These are phyloP conservation scores for Globisporangium spiculum DNA, from an alignment of 352 stramenopile species.

Conservation along the genomic window DNA sequence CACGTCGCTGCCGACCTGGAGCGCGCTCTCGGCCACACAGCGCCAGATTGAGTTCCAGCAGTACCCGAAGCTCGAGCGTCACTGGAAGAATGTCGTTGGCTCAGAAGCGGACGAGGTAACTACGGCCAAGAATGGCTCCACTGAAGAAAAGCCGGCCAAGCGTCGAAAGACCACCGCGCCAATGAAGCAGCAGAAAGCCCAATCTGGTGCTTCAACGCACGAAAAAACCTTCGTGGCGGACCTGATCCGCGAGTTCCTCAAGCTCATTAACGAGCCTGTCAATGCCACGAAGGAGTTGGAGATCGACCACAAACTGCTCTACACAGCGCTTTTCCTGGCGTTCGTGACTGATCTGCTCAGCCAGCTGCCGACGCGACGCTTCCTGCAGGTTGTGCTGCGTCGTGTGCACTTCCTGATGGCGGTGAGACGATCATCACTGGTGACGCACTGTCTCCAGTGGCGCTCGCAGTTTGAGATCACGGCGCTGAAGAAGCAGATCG, in stretches of 20 bases:
- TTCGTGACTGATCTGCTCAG: conserved; percentile 85
- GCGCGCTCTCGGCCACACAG: conserved; percentile 51
- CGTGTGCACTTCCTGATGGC: conserved; percentile 52
- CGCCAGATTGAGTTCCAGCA: conserved; percentile 57
- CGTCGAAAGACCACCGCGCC: conserved; percentile 30
- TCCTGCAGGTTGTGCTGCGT: conserved; percentile 66
- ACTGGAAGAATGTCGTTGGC: conserved; percentile 49
- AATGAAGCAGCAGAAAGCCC: neutral
- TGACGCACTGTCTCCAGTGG: conserved; percentile 40
- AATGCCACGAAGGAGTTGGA: conserved; percentile 19
- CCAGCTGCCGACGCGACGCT: conserved; percentile 89
- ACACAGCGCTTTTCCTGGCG: conserved; percentile 65
- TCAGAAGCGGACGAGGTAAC: neutral
- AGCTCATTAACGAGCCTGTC: conserved; percentile 22
- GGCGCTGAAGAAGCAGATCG: conserved; percentile 60
- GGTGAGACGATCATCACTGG: conserved; percentile 37
- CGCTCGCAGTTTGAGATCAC: conserved; percentile 32
- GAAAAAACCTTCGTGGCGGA: conserved; percentile 34
- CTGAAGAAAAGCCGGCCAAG: conserved; percentile 26
- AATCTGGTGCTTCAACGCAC: conserved; percentile 1
- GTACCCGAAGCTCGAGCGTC: conserved; percentile 62
- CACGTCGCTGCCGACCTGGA: conserved; percentile 65
- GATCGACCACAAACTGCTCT: conserved; percentile 24
- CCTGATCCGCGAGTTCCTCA: conserved; percentile 49
- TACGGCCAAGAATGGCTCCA: neutral